A percentile compares a stretch with the other conserved stretches of the same genome.
These are phyloP conservation scores for Neurospora hispaniola DNA, from an alignment of 495 filamentous ascomycete genomes.

Conservation along the genomic window DNA sequence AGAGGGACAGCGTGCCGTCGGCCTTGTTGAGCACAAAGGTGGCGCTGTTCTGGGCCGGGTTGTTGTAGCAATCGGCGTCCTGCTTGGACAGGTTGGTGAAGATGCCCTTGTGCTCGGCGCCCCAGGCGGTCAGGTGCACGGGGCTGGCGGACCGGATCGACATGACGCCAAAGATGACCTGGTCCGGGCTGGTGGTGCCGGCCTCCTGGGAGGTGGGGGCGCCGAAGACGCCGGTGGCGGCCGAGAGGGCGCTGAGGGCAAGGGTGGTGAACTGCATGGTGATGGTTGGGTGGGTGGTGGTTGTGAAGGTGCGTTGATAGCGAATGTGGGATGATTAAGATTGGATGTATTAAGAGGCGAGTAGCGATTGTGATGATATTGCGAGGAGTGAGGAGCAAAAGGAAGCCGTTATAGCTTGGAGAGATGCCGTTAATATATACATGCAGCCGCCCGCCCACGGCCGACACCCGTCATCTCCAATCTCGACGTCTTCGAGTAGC, in stretches of 20 bases:
- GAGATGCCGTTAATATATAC: not conserved
- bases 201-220: conserved; percentile 5
- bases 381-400: not conserved
- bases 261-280: conserved; percentile 12
- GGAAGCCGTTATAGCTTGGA: not conserved
- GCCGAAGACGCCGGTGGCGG: conserved; percentile 32
- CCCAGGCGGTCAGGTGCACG: conserved; percentile 33
- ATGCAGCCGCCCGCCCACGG: not conserved
- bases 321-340: not conserved
- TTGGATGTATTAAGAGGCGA: not conserved
- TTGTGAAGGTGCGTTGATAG: not conserved
- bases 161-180: conserved; percentile 31
- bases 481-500: not conserved
- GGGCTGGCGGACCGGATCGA: conserved; percentile 36
- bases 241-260: conserved; percentile 23
- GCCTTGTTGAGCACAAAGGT: conserved; percentile 34
- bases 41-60: conserved; percentile 26
- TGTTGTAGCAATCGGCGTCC: conserved; percentile 34
- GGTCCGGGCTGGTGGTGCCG: conserved; percentile 1
- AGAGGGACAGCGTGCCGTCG: conserved; percentile 38
- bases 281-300: not conserved
- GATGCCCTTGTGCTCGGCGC: conserved; percentile 34
- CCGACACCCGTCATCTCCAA: not conserved
- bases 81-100: conserved; percentile 31
- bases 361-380: not conserved